phyloP scores from a whole-genome alignment of 1,139 yeast species.

The Sugiyamaella xylanicola region DNA sequence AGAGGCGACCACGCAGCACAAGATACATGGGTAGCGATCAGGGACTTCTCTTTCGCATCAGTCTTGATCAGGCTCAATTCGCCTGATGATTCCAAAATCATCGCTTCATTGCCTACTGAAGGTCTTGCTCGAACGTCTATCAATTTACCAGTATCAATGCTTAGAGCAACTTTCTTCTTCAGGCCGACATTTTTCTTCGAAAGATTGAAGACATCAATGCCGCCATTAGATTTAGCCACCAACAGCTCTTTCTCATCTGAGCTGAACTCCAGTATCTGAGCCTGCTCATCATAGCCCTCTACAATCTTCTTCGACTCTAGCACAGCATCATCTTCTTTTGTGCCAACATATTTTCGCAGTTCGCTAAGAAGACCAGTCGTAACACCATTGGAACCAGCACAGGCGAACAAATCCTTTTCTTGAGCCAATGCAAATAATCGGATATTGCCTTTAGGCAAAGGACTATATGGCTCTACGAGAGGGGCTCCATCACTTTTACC shows the following conservation, averaged over 20 bases:
- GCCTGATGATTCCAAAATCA: slow-evolving; percentile 31
- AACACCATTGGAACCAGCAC: slow-evolving; percentile 31
- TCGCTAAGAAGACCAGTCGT: slow-evolving; percentile 27
- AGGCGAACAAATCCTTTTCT: slow-evolving; percentile 27
- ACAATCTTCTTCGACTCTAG: neutral
- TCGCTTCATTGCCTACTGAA: slow-evolving; percentile 29
- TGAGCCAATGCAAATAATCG: slow-evolving; percentile 30
- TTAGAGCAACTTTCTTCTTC: neutral
- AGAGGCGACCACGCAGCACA: slow-evolving; percentile 42
- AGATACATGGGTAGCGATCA: slow-evolving; percentile 26
- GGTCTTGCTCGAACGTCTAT: slow-evolving; percentile 30
- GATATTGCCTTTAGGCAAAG: slow-evolving; percentile 24
- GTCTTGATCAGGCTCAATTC: slow-evolving; percentile 6
- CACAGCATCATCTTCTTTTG: slow-evolving; percentile 4
- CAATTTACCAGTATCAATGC: slow-evolving; percentile 14
- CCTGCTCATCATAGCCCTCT: slow-evolving; percentile 11
- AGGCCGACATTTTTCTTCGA: neutral
- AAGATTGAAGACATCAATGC: slow-evolving; percentile 20
- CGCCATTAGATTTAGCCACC: slow-evolving; percentile 22
- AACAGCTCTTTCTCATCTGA: slow-evolving; percentile 29
- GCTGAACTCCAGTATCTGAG: slow-evolving; percentile 28
- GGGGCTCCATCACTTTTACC: slow-evolving; percentile 31
- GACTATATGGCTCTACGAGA: slow-evolving; percentile 24
- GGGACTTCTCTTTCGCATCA: neutral
- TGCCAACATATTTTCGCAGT: slow-evolving; percentile 21